Evolutionary conservation across 2,329 filamentous ascomycete genomes (phyloP).

Genomic region (Leptodontidium sp.): DNA sequence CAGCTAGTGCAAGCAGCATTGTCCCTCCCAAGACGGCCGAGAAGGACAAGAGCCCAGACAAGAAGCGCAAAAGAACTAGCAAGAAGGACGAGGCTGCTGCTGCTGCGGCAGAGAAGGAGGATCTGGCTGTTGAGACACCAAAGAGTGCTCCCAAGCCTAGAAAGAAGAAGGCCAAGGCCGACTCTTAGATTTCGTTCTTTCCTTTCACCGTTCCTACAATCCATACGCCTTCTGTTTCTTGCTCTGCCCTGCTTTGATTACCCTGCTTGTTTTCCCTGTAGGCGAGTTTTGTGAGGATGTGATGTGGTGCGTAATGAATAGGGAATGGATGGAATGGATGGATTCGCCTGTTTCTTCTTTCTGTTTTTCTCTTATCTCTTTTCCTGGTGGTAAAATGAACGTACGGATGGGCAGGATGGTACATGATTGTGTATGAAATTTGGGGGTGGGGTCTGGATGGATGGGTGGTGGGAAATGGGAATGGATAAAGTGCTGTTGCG

Average conservation of each 20-base stretch:
- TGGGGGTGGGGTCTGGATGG: background rate
- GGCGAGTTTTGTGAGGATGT: conserved; percentile 3
- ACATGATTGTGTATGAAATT: conserved; percentile 9
- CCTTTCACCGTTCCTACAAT: background rate
- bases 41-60: conserved; percentile 59
- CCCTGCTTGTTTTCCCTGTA: background rate
- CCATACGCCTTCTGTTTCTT: background rate
- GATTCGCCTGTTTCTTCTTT: background rate
- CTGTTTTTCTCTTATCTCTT: conserved; percentile 6
- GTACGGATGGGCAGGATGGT: background rate
- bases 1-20: conserved; percentile 34
- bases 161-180: conserved; percentile 59
- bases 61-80: conserved; percentile 68
- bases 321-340: background rate
- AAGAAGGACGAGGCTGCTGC: conserved; percentile 52
- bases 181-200: conserved; percentile 52
- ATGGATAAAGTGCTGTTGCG: background rate
- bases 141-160: conserved; percentile 43
- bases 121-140: conserved; percentile 47
- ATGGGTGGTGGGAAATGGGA: background rate
- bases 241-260: background rate
- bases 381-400: background rate
- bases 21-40: conserved; percentile 38
- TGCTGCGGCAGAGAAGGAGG: conserved; percentile 53
- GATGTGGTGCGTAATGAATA: background rate